Evolutionary conservation across 2,329 filamentous ascomycete genomes (phyloP), one percentile per base, ranked within the genome.

Genomic region (Penicillium polonicum): DNA sequence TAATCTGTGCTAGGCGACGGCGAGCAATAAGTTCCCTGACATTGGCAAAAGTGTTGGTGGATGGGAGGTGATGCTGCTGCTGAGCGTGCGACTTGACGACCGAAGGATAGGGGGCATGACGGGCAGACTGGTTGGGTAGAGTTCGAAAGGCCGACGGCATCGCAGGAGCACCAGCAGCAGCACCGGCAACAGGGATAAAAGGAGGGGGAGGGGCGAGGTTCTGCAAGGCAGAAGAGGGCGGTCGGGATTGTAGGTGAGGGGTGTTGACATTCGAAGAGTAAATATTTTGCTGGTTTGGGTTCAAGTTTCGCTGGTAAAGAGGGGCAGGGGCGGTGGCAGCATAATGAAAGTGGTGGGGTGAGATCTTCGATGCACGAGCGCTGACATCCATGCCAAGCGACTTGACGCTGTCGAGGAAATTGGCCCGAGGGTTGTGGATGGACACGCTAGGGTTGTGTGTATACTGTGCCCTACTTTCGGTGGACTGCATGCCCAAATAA

Each of bases 401-500:
- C 70, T 75, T 76, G 60, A 80, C 75, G 63, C 72, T 76, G 62
- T 80, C 78, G 55, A 82, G 72, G 74, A 81, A 82, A 73, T 80
- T 80, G 60, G 78, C 76, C 60, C 75, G 72, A 61, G 75, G 74
- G 68, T 82, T 80, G 74, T 80, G 76, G 61, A 76, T 65, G 59
- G 67, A 64, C 57, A 79, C 80, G 58, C 75, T 78, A 43, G 83
- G 85, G 75, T 96, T 87, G 68, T 94, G 90, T 5, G 92, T 96
- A 76, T 94, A 99, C 72, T 95, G 91, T 27, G 92, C 88, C 73
- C 88, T 92, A 53, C 91, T 89, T 70, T 97, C 93, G 7, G 93
- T 97, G 23, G 93, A 97, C 21, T 83, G 85, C 72, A 86, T 86
- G 33, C 91, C 91, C 59, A 99, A 82, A 72, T 97, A 97, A 76